A percentile compares a stretch with the other conserved stretches of the same genome.
These are phyloP conservation scores for Rubia peregrina DNA, from an alignment of 305 asterid species.

Conservation along the genomic window DNA sequence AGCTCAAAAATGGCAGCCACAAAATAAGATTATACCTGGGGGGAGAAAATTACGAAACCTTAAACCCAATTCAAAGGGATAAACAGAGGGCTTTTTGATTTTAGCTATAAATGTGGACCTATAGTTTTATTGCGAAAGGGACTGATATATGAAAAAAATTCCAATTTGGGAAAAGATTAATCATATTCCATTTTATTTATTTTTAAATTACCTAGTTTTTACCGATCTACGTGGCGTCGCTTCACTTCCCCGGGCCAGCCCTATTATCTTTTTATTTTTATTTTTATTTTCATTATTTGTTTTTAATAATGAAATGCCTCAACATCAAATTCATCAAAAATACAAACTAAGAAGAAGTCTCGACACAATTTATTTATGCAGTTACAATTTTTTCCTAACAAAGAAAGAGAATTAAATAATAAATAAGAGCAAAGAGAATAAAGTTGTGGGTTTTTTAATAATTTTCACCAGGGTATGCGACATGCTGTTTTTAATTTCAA, in stretches of 20 bases:
- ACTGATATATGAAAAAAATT: neutral
- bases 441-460: no score
- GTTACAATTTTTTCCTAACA: no score
- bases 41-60: neutral
- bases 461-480: no score
- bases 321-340: no score
- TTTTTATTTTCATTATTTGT: no score
- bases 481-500: no score
- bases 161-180: slow-evolving; percentile 5
- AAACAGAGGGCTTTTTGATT: neutral
- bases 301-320: no score
- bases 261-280: no score
- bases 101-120: neutral
- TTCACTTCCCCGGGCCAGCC: neutral
- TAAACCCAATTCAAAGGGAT: slow-evolving; percentile 1
- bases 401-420: no score
- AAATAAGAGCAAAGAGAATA: no score
- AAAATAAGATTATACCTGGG: neutral
- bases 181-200: neutral
- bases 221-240: neutral
- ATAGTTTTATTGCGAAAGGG: neutral
- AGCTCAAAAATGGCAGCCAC: neutral
- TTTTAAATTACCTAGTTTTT: neutral
- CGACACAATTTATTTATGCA: no score
- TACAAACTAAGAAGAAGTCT: no score